Percentiles rank a stretch among this genome's conserved stretches.
These are phyloP conservation scores for Geotrichum macrosporum DNA, from an alignment of 1,139 yeast genomes.

Conservation along the genomic window DNA sequence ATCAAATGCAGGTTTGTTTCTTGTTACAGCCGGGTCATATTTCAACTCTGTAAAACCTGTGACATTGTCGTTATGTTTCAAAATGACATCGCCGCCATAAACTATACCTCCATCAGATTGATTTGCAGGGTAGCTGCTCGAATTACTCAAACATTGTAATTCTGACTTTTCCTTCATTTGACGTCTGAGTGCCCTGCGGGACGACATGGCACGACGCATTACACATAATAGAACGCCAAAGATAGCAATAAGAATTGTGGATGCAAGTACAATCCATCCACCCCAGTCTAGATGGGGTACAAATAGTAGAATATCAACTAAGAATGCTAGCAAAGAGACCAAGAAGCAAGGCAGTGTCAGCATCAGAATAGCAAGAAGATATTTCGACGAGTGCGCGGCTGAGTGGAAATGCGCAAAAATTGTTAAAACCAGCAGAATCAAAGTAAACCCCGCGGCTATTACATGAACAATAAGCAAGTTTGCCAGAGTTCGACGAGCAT, in stretches of 20 bases:
- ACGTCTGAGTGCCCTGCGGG: conserved; percentile 42
- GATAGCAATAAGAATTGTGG: conserved; percentile 44
- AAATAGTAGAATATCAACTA: conserved; percentile 53
- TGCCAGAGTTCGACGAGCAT: conserved; percentile 63
- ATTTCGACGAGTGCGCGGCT: conserved; percentile 39
- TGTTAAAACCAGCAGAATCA: conserved; percentile 44
- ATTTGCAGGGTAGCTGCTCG: background rate
- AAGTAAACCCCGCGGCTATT: conserved; percentile 71
- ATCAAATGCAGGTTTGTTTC: conserved; percentile 11
- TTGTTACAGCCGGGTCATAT: background rate
- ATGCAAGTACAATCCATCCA: conserved; percentile 51
- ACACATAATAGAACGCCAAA: conserved; percentile 45
- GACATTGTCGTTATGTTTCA: background rate
- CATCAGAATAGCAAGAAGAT: conserved; percentile 40
- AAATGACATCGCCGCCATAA: background rate
- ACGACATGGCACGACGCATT: conserved; percentile 49
- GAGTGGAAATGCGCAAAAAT: conserved; percentile 42
- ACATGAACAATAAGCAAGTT: conserved; percentile 74
- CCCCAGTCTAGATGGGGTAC: conserved; percentile 51
- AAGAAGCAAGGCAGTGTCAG: conserved; percentile 47
- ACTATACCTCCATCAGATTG: background rate
- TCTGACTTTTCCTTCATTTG: conserved; percentile 29
- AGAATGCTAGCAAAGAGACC: conserved; percentile 47
- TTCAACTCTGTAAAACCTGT: background rate
- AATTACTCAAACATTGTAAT: conserved; percentile 26